Conservation (phyloP, 2,329 filamentous ascomycete genomes). For the Cordyceps javanica region DNA sequence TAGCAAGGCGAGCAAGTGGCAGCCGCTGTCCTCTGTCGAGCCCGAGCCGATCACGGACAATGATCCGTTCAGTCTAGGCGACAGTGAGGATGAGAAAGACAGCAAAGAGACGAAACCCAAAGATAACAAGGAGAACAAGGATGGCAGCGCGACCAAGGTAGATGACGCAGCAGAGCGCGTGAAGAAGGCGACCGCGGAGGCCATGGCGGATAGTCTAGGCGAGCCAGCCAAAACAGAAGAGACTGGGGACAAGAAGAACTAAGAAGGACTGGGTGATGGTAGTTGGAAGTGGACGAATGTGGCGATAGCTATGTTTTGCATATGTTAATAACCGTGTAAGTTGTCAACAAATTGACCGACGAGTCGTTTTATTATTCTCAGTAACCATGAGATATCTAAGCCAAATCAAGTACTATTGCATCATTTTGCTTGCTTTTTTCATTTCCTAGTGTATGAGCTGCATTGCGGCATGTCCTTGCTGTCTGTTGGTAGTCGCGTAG, state of each 20-base stretch:
- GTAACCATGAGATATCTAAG: background rate
- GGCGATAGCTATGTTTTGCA: conserved; percentile 1
- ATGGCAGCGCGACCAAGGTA: conserved; percentile 46
- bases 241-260: conserved; percentile 27
- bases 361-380: background rate
- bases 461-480: background rate
- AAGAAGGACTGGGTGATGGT: background rate
- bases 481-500: background rate
- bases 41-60: conserved; percentile 82
- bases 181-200: conserved; percentile 59
- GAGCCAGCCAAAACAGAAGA: conserved; percentile 29
- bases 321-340: conserved; percentile 10
- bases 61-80: conserved; percentile 92
- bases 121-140: conserved; percentile 48
- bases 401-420: background rate
- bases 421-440: background rate
- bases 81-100: conserved; percentile 88
- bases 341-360: conserved; percentile 10
- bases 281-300: background rate
- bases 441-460: background rate
- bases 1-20: conserved; percentile 89
- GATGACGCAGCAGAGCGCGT: conserved; percentile 52
- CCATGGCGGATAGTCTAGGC: conserved; percentile 51
- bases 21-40: conserved; percentile 77
- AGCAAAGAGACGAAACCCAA: conserved; percentile 42